A percentile compares a stretch with the other conserved stretches of the same genome.
Evolutionary conservation across 176 grass and related monocot genomes (phyloP).

Genomic region (Pontederia paniculata): DNA sequence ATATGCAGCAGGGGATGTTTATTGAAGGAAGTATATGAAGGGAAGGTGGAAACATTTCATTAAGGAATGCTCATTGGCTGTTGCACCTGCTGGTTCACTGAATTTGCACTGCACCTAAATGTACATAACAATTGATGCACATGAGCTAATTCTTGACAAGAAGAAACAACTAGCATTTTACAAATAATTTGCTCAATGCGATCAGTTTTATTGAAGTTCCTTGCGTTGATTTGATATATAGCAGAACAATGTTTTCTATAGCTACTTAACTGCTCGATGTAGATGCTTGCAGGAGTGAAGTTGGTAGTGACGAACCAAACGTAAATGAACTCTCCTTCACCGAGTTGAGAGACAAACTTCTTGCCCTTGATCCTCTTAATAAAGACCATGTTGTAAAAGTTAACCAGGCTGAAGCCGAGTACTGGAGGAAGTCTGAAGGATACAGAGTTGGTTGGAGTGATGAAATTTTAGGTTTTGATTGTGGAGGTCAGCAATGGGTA

Average conservation of each 20-base stretch:
- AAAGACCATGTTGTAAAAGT: constrained; percentile 75
- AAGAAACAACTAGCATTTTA: too few relatives aligned
- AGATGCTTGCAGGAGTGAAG: constrained; percentile 70
- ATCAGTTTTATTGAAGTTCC: background rate
- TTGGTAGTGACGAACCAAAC: constrained; percentile 42
- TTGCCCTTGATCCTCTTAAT: constrained; percentile 76
- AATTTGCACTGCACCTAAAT: too few relatives aligned
- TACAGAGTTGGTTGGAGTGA: constrained; percentile 93
- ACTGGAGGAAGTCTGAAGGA: constrained; percentile 94
- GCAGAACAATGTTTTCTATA: constrained; percentile 21
- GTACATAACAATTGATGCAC: too few relatives aligned
- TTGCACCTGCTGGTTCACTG: too few relatives aligned
- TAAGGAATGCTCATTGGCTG: too few relatives aligned
- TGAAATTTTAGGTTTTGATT: constrained; percentile 94
- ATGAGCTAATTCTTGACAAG: too few relatives aligned
- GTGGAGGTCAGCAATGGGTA: constrained; percentile 95
- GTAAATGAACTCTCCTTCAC: constrained; percentile 72
- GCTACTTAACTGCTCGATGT: constrained; percentile 25
- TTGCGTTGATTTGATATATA: constrained; percentile 7
- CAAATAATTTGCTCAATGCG: too few relatives aligned
- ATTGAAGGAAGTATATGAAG: too few relatives aligned
- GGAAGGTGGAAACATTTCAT: too few relatives aligned
- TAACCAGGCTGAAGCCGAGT: constrained; percentile 87
- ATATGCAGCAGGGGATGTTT: too few relatives aligned
- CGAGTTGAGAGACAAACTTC: constrained; percentile 72